phyloP scores from a whole-genome alignment of 495 filamentous ascomycete species.

The Penicillium cosmopolitanum region DNA sequence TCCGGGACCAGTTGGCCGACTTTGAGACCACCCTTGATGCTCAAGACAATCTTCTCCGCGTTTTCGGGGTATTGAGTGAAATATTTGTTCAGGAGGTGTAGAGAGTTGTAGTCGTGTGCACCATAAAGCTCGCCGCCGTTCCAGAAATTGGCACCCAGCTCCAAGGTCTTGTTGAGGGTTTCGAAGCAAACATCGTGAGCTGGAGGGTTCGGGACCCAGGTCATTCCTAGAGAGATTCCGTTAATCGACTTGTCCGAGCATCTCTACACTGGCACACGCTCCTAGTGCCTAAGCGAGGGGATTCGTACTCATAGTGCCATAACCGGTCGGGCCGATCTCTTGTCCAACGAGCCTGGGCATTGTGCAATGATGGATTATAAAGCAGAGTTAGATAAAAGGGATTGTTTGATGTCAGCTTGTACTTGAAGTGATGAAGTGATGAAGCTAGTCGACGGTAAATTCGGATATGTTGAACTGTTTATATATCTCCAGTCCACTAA shows the following conservation, averaged over 20 bases:
- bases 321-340: slow-evolving; percentile 49
- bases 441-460: too few species aligned
- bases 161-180: slow-evolving; percentile 67
- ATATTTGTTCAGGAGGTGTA: slow-evolving; percentile 61
- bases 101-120: slow-evolving; percentile 65
- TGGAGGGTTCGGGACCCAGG: slow-evolving; percentile 66
- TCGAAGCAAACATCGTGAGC: slow-evolving; percentile 66
- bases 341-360: slow-evolving; percentile 50
- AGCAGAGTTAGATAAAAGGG: too few species aligned
- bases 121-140: slow-evolving; percentile 85
- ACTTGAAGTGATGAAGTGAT: too few species aligned
- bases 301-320: slow-evolving; percentile 50
- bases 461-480: not conserved
- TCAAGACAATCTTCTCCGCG: slow-evolving; percentile 61
- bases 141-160: slow-evolving; percentile 74
- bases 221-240: slow-evolving; percentile 57
- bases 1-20: slow-evolving; percentile 46
- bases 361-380: slow-evolving; percentile 6
- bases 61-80: slow-evolving; percentile 64
- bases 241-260: not conserved
- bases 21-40: slow-evolving; percentile 60
- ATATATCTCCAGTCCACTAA: not conserved
- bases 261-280: not conserved
- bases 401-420: too few species aligned
- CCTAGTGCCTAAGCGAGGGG: not conserved